Evolutionary conservation across 2,329 filamentous ascomycete species (phyloP), one percentile per base, ranked within the genome.

Genomic region (Chalara sp.): DNA sequence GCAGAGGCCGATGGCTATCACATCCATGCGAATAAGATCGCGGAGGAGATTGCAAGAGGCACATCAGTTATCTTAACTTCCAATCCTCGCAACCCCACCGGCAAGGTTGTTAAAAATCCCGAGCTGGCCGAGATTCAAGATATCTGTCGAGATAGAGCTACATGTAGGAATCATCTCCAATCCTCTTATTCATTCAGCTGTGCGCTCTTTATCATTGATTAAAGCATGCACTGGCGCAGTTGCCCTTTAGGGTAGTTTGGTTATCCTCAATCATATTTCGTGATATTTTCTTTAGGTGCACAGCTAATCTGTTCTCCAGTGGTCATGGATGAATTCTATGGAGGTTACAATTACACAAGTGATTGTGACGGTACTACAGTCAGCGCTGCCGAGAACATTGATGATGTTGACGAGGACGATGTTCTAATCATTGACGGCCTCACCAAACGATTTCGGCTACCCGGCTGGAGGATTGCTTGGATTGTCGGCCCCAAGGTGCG

Each of bases 311-410:
- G 21, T 21, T 21, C 21, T 21, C 21, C 21, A 21, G 76, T 97
- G 50, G 91, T 97, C 67, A 89, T 91, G 72, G 92, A 97, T 65
- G 92, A 97, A 71, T 97, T 97, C 76, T 97, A 97, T 73, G 84
- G 84, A 8, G 89, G 91, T 28, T 97, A 96, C 76, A 96, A 96
- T 72, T 97, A 97, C 74, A 95, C 89, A 35, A 88, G 82, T 60
- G 78, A 90, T 72, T 97, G 92, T 67, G 91, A 96, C 65, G 92
- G 92, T 39, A 83, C 80, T 32, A 95, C 92, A 42, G 89, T 96
- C 67, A 91, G 86, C 46, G 86, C 90, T 6, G 92, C 92, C 5
- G 86, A 89, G 64, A 96, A 97, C 67, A 81, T 97, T 46, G 79
- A 89, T 51, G 90, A 96, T 61, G 90, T 96, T 12, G 82, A 96